Base-by-base conservation (phyloP, 2,329 filamentous ascomycete genomes). In the Claviceps sp. region DNA sequence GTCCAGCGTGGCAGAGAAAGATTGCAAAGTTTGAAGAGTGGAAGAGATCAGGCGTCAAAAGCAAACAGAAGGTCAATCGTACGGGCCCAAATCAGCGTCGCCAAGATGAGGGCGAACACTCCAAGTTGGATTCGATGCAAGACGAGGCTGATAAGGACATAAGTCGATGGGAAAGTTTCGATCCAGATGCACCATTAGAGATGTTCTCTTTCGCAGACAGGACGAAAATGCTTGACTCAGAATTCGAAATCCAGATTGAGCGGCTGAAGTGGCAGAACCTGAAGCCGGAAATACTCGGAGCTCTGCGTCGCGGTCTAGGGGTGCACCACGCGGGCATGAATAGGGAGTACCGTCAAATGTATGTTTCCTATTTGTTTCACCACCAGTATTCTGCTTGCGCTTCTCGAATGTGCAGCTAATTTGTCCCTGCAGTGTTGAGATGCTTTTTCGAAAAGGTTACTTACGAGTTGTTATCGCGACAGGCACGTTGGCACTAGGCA, bases 251-350 rank as follows among this genome's bases (percentile, higher is more conserved):
- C 2, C 74, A 78, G 53, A 66, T 81, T 16, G 59, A 66, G 16
- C 68, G 77, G 29, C 67, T 87, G 3, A n/a, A n/a, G 5, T 65
- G 68, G 71, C 14, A 69, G 83, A 20, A 20, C 9, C 44, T 64
- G 3, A 62, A 69, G 0, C 67, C 71, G 11, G 71, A 72, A 56
- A 63, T 89, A 8, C 72, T 87, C 20, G 68, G 75, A 9, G 79
- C 80, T 2, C 70, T 91, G 1, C 70, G 71, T 53, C 72, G 86
- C 51, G 86, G 87, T 20, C 71, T 91, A 17, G 87, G 83, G 36
- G 78, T 90, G 6, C 86, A 91, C 66, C 87, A 91, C 61, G 78
- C 85, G 17, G 86, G 86, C 66, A 80, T 90, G 81, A 90, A 89
- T 61, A 75, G 84, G 47, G 79, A 79, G 55, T 90, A 90, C 61